Evolutionary conservation across 331 rosid genomes (phyloP).

Genomic region (Arachis monticola): DNA sequence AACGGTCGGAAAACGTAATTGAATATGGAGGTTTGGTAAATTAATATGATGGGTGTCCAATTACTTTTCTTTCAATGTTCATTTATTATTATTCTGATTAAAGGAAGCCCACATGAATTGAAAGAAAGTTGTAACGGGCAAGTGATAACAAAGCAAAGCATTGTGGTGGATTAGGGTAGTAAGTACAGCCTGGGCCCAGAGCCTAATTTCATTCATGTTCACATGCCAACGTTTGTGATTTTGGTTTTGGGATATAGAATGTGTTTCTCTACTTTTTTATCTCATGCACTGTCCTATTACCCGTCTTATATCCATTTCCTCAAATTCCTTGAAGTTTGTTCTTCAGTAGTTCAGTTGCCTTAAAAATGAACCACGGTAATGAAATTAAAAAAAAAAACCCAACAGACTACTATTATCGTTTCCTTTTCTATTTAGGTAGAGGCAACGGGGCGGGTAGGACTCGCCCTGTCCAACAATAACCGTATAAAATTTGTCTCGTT

Average conservation of each 20-base stretch:
- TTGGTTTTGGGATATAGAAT: background rate
- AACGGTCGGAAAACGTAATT: conserved; percentile 41
- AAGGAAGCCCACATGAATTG: background rate
- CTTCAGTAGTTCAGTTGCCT: too few species aligned
- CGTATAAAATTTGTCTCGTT: too few species aligned
- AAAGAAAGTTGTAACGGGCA: background rate
- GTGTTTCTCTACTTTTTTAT: background rate
- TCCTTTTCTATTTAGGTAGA: too few species aligned
- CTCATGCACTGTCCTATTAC: too few species aligned
- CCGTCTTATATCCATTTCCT: too few species aligned
- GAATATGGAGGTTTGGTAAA: background rate
- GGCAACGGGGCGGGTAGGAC: too few species aligned
- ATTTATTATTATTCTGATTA: background rate
- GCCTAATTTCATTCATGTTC: background rate
- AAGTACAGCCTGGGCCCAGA: background rate
- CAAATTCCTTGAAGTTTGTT: too few species aligned
- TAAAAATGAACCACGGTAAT: too few species aligned
- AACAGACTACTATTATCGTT: too few species aligned
- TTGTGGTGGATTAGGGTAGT: background rate
- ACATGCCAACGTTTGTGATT: background rate
- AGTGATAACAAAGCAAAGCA: background rate
- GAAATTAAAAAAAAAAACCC: too few species aligned
- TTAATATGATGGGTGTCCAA: background rate
- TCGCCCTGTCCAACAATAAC: too few species aligned
- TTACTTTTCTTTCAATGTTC: background rate